Evolutionary conservation across 1,284 basidiomycete species (phyloP), one percentile per base, ranked within the genome.

Genomic region (Coniferiporia sulphurascens): DNA sequence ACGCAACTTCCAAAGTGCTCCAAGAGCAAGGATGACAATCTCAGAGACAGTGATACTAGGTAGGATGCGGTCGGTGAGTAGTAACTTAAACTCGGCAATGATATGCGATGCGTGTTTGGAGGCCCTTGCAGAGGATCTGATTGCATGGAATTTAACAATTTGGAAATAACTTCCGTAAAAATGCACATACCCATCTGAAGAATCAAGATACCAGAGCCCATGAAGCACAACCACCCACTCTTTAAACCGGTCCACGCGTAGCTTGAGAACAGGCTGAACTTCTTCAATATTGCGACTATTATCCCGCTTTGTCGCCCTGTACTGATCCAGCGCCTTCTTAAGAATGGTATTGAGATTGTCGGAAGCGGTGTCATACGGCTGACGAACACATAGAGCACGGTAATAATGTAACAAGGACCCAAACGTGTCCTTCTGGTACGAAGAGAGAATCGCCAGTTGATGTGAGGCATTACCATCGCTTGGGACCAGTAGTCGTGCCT

Each of bases 361-460:
- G 4, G 85, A 82, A 1, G 94, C 94, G 1, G 92, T 90, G 38
- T 92, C 87, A 73, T 95, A 98, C 0, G 94, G 91, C 58, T 85
- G 81, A 34, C 82, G 82, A 50, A 95, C 91, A 66, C 93, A 96
- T 5, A 98, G 76, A 0, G 96, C 93, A 43, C 94, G 87, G 69
- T 95, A 95, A 73, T 98, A 96, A 70, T 95, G 87, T 64, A 92
- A 84, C 13, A 92, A 77, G 34, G 91, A 87, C 32, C 78, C 76
- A 65, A 97, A 93, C n/a, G 81, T 79, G 72, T 98, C 93, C 63
- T 81, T 81, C 66, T 88, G 79, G 71, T 95, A 95, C 21, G 87
- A 86, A 1, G 93, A 85, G 32, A 99, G 81, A 52, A 98, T 95
- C 0, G 95, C 96, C 32, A 99, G 84, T 73, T 98, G 95, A 70